Conservation (phyloP, 2,329 filamentous ascomycete genomes). For the Xylariaceae sp. region DNA sequence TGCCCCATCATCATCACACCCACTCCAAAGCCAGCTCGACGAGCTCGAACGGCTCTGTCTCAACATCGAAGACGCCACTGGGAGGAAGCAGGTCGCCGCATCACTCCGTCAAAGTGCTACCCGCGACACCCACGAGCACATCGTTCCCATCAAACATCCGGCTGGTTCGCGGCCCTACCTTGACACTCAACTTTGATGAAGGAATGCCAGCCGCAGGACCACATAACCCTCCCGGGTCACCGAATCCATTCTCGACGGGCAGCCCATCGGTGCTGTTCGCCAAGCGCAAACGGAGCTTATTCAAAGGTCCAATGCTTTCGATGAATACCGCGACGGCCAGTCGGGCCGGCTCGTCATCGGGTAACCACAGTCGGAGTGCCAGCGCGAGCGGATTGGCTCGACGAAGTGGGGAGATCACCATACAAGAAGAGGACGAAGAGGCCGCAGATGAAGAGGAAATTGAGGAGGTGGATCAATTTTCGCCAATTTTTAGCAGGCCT, state of each 20-base stretch:
- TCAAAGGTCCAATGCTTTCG: constrained; percentile 73
- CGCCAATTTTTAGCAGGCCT: constrained; percentile 26
- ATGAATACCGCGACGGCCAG: constrained; percentile 39
- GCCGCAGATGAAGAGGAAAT: constrained; percentile 30
- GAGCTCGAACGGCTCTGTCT: constrained; percentile 73
- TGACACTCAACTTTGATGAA: constrained; percentile 56
- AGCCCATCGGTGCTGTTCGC: constrained; percentile 63
- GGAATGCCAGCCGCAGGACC: constrained; percentile 44
- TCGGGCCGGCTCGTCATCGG: constrained; percentile 30
- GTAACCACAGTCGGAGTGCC: constrained; percentile 48
- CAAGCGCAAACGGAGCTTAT: constrained; percentile 74
- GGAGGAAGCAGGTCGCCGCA: constrained; percentile 72
- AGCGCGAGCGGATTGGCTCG: constrained; percentile 63
- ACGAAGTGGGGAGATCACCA: constrained; percentile 70
- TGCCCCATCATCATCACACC: constrained; percentile 76
- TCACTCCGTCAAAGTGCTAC: constrained; percentile 90
- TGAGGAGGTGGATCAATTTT: constrained; percentile 34
- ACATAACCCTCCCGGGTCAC: constrained; percentile 46
- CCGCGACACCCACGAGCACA: constrained; percentile 73
- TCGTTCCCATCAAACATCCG: constrained; percentile 83
- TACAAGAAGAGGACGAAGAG: constrained; percentile 62
- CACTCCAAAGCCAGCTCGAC: constrained; percentile 95
- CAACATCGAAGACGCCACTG: constrained; percentile 62
- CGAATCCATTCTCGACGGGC: constrained; percentile 57
- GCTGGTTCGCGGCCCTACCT: constrained; percentile 62